Base-by-base conservation (phyloP, 345 rosid species). In the Lenwebbia sp. region DNA sequence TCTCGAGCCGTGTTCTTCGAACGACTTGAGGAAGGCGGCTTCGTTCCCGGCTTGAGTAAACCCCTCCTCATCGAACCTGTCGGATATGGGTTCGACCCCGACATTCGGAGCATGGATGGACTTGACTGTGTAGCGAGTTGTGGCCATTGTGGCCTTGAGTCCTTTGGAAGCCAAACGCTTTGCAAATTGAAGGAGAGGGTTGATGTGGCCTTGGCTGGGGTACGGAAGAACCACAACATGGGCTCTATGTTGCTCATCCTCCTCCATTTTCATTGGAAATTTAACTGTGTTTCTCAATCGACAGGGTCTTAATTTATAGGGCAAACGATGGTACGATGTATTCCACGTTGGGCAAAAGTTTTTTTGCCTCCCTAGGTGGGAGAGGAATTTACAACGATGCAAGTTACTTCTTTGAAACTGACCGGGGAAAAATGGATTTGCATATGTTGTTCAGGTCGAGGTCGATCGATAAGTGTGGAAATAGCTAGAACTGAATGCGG, bases 171-270 rank as follows among this genome's bases (percentile, higher is more conserved):
- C 94, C 7, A 95, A 83, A 50, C 95, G 94, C 87, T 93, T 93
- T 2, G 95, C 95, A 70, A 94, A 93, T 52, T 93, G 94, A 88
- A 93, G 91, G 87, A 92, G 91, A 10, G 97, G 96, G 91, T 95
- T 94, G 8, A 94, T 92, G 91, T 94, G 97, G 85, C 98, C 98
- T 88, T 94, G 96, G 90, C 93, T 88, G 57, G 96, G 96, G 82
- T 89, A 95, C 25, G 96, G 96, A 74, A 95, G 30, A 5, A 93
- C 86, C 7, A 93, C 58, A 1, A 93, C 93, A 54, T 94, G 98
- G 58, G 86, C 86, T 85, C 86, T 90, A 53, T 3, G 11, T 26
- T 74, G 82, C 40, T 19, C 83, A 41, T 82, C 87, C 41, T 82
- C 87, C 41, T 90, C 89, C 91, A 91, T 93, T 85, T 83, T 54